These are phyloP conservation scores for Aspergillus nidulans DNA, from an alignment of 495 filamentous ascomycete species.

Conservation along the genomic window DNA sequence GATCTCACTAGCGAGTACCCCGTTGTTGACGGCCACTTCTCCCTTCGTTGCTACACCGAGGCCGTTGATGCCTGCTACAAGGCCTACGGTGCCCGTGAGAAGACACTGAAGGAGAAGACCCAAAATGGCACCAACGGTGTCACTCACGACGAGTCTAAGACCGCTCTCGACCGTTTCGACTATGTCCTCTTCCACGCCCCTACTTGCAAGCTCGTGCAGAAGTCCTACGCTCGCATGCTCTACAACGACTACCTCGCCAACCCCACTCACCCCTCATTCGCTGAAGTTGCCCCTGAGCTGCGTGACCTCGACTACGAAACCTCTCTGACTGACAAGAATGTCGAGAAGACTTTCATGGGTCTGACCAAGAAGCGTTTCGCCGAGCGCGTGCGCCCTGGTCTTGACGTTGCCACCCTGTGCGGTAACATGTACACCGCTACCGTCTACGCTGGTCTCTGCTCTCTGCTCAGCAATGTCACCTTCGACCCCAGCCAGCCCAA, in stretches of 20 bases:
- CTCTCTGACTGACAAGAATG: constrained; percentile 84
- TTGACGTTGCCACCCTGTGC: constrained; percentile 87
- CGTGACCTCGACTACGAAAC: constrained; percentile 77
- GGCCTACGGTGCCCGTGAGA: constrained; percentile 84
- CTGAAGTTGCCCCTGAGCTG: constrained; percentile 80
- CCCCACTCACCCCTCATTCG: constrained; percentile 73
- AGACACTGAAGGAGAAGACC: constrained; percentile 53
- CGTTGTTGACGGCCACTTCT: constrained; percentile 93
- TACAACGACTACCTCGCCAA: constrained; percentile 93
- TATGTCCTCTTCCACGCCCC: constrained; percentile 94
- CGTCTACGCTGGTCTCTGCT: constrained; percentile 81
- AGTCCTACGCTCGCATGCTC: constrained; percentile 89
- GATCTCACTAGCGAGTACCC: constrained; percentile 98
- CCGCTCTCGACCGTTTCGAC: constrained; percentile 86
- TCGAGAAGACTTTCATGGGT: constrained; percentile 96
- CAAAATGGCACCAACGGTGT: constrained; percentile 62
- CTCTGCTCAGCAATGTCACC: constrained; percentile 67
- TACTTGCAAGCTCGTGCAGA: constrained; percentile 95
- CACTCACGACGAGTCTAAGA: constrained; percentile 50
- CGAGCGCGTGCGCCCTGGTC: constrained; percentile 77
- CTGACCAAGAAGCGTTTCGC: constrained; percentile 94
- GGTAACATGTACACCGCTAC: constrained; percentile 99
- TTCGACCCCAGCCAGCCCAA: constrained; percentile 72
- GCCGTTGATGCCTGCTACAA: constrained; percentile 95
- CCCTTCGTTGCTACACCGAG: constrained; percentile 90